These are phyloP conservation scores for Spergularia bocconei DNA, from an alignment of 148 eudicot genomes.

Conservation along the genomic window DNA sequence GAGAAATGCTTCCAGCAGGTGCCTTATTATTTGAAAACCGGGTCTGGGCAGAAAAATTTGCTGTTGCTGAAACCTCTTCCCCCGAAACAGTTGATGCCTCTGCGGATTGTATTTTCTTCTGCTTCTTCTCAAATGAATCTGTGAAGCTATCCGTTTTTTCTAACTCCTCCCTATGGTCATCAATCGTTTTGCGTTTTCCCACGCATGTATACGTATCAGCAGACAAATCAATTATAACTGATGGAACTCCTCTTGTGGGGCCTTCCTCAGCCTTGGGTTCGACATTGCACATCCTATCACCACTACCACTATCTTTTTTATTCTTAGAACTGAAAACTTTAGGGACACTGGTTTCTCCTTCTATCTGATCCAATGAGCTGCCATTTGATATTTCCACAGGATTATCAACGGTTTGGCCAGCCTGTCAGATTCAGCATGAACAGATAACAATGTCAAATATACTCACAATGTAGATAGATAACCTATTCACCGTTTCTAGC, in stretches of 20 bases:
- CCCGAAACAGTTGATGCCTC: slow-evolving; percentile 8
- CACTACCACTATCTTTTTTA: slow-evolving; percentile 14
- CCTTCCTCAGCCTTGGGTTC: slow-evolving; percentile 13
- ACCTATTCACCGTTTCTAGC: too few species aligned
- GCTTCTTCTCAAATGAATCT: slow-evolving; percentile 40
- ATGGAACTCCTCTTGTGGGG: background rate
- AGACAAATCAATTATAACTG: slow-evolving; percentile 18
- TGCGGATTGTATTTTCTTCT: slow-evolving; percentile 27
- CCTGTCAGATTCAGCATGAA: slow-evolving; percentile 18
- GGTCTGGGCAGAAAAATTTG: slow-evolving; percentile 20
- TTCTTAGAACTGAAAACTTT: slow-evolving; percentile 2
- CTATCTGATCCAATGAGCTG: slow-evolving; percentile 18
- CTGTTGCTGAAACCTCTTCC: slow-evolving; percentile 23
- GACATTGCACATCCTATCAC: background rate
- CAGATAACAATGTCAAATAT: background rate
- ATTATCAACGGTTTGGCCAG: slow-evolving; percentile 21
- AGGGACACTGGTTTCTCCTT: slow-evolving; percentile 21
- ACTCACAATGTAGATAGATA: background rate
- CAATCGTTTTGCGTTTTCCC: slow-evolving; percentile 36
- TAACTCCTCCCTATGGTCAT: slow-evolving; percentile 23
- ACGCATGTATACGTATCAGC: slow-evolving; percentile 22
- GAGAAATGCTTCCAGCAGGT: slow-evolving; percentile 10
- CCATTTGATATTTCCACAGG: slow-evolving; percentile 30
- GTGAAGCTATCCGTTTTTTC: slow-evolving; percentile 27
- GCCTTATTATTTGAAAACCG: slow-evolving; percentile 10